Conservation (phyloP, 495 filamentous ascomycete species). For the Haplographium delicatum region DNA sequence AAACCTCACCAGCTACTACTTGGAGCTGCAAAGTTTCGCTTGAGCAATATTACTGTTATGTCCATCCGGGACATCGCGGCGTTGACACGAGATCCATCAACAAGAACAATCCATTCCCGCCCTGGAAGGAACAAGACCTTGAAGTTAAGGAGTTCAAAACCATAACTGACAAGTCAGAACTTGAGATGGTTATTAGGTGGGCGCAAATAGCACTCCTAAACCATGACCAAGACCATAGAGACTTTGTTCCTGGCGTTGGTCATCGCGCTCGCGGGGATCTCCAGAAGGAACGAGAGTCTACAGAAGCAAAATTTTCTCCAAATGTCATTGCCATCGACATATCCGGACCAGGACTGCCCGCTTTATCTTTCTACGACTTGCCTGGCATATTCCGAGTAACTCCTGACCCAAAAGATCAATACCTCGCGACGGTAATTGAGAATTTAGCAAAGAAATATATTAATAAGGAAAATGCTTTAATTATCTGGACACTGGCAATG, state of each 20-base stretch:
- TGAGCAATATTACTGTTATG: slow-evolving; percentile 45
- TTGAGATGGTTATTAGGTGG: slow-evolving; percentile 31
- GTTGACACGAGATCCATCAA: slow-evolving; percentile 38
- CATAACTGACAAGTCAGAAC: slow-evolving; percentile 11
- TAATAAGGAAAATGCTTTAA: slow-evolving; percentile 55
- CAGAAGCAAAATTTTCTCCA: slow-evolving; percentile 65
- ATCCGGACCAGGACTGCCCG: slow-evolving; percentile 59
- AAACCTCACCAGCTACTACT: slow-evolving; percentile 36
- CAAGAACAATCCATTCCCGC: slow-evolving; percentile 35
- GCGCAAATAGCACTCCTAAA: slow-evolving; percentile 73
- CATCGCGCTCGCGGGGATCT: slow-evolving; percentile 28
- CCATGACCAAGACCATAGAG: slow-evolving; percentile 36
- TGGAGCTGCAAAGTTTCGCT: slow-evolving; percentile 65
- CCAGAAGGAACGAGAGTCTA: slow-evolving; percentile 13
- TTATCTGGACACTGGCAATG: slow-evolving; percentile 72
- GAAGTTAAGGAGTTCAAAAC: slow-evolving; percentile 25
- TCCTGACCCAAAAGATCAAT: slow-evolving; percentile 39
- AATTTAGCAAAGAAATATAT: slow-evolving; percentile 67
- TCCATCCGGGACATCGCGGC: slow-evolving; percentile 16
- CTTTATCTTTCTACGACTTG: slow-evolving; percentile 74
- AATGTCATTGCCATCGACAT: slow-evolving; percentile 74
- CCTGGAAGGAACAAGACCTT: slow-evolving; percentile 31
- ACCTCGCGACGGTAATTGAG: slow-evolving; percentile 61
- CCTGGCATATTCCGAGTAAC: slow-evolving; percentile 71
- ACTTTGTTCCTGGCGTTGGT: slow-evolving; percentile 41